Evolutionary conservation across 768 basidiomycete genomes (phyloP).

Genomic region (Pleurotus eryngii): DNA sequence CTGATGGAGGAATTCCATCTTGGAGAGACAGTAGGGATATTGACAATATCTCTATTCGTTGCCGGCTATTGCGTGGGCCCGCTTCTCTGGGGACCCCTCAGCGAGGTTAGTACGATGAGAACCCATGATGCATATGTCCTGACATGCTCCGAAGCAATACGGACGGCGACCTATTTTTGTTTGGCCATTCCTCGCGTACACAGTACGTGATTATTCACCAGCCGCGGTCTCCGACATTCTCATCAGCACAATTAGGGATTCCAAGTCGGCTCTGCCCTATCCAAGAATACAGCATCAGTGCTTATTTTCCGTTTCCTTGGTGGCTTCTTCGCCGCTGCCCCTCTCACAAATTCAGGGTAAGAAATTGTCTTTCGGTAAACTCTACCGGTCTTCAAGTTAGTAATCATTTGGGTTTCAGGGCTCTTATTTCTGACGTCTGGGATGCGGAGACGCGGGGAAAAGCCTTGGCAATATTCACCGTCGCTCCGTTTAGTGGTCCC

Average conservation of each 20-base stretch:
- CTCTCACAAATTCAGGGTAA: slow-evolving; percentile 67
- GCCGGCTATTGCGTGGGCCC: slow-evolving; percentile 69
- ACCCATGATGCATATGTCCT: slow-evolving; percentile 35
- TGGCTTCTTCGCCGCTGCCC: slow-evolving; percentile 66
- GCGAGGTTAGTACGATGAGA: not conserved
- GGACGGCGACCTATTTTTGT: slow-evolving; percentile 62
- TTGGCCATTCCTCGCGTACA: slow-evolving; percentile 52
- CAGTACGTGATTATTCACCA: slow-evolving; percentile 29
- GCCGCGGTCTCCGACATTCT: not conserved
- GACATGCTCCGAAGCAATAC: slow-evolving; percentile 47
- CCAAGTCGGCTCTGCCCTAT: slow-evolving; percentile 60
- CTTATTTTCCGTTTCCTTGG: slow-evolving; percentile 70
- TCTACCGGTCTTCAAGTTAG: not conserved
- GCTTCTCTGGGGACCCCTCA: slow-evolving; percentile 53
- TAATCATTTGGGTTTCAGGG: slow-evolving; percentile 24
- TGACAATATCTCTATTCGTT: slow-evolving; percentile 62
- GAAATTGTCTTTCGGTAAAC: slow-evolving; percentile 9
- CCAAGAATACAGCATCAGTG: slow-evolving; percentile 59
- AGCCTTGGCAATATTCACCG: slow-evolving; percentile 61
- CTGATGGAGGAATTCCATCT: slow-evolving; percentile 47
- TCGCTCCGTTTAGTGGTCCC: slow-evolving; percentile 69
- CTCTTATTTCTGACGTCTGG: slow-evolving; percentile 59
- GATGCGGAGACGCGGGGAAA: slow-evolving; percentile 58
- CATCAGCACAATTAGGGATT: slow-evolving; percentile 37
- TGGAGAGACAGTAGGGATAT: slow-evolving; percentile 45